Conservation (phyloP, 1,139 yeast genomes). For the Nadsonia starkeyi-henricii region DNA sequence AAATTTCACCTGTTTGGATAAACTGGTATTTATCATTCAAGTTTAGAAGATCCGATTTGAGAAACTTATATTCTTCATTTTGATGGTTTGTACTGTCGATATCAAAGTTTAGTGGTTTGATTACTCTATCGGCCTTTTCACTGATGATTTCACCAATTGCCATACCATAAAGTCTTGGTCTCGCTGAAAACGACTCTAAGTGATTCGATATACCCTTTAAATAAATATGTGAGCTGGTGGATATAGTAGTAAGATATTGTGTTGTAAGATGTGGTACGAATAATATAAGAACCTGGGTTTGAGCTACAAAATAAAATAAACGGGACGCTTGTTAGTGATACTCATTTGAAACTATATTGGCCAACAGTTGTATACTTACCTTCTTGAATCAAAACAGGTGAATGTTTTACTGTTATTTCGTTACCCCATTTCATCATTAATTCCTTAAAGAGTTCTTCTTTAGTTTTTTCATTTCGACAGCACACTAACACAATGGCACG, state of each 20-base stretch:
- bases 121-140: constrained; percentile 20
- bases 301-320: not conserved
- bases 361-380: not conserved
- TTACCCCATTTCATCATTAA: not conserved
- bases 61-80: constrained; percentile 10
- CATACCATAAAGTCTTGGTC: constrained; percentile 32
- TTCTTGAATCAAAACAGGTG: not conserved
- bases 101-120: constrained; percentile 28
- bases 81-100: constrained; percentile 13
- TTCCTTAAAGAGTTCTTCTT: not conserved
- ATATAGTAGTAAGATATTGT: not conserved
- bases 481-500: not conserved
- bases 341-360: no score
- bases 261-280: not conserved
- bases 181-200: constrained; percentile 31
- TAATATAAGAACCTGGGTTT: not conserved
- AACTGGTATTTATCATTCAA: not conserved
- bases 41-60: constrained; percentile 2
- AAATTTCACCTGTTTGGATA: not conserved
- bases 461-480: not conserved
- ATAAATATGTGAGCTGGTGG: constrained; percentile 15
- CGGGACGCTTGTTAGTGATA: no score
- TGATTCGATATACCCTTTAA: constrained; percentile 33
- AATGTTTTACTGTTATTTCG: not conserved
- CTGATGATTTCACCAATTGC: constrained; percentile 35